Conservation (phyloP, 2,329 filamentous ascomycete species). For the Neophaeococcomyces aloes region DNA sequence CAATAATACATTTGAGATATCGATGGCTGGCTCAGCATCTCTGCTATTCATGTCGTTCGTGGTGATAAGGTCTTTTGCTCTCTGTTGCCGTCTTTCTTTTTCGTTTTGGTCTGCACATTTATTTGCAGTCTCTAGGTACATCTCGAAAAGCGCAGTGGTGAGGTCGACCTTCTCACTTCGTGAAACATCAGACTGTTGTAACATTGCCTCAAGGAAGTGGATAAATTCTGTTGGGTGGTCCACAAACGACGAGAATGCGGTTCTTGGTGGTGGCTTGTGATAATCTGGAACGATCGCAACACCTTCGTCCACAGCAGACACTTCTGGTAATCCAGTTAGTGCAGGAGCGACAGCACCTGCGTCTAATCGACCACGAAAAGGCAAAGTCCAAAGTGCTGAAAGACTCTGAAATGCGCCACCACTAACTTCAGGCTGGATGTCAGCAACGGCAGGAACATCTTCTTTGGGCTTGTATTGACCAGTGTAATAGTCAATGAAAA, state of each 20-base stretch:
- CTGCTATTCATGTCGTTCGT: slow-evolving; percentile 56
- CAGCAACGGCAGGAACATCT: slow-evolving; percentile 44
- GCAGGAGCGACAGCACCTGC: slow-evolving; percentile 45
- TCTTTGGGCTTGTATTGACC: slow-evolving; percentile 67
- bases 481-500: slow-evolving; percentile 94
- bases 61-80: slow-evolving; percentile 75
- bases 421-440: slow-evolving; percentile 42
- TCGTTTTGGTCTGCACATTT: slow-evolving; percentile 53
- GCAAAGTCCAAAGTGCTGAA: slow-evolving; percentile 69
- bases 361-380: slow-evolving; percentile 61
- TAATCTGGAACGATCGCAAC: slow-evolving; percentile 45
- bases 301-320: slow-evolving; percentile 20
- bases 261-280: slow-evolving; percentile 68
- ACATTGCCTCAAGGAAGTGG: slow-evolving; percentile 77
- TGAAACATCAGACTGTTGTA: slow-evolving; percentile 59
- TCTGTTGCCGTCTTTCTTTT: slow-evolving; percentile 74
- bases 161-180: slow-evolving; percentile 71
- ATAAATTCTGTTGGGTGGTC: slow-evolving; percentile 90
- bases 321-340: slow-evolving; percentile 32
- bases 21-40: slow-evolving; percentile 51
- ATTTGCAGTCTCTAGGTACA: slow-evolving; percentile 86
- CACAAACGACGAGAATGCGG: slow-evolving; percentile 91
- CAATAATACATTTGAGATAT: slow-evolving; percentile 86
- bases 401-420: slow-evolving; percentile 76
- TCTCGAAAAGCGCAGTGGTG: slow-evolving; percentile 92